These are phyloP conservation scores for Cystobasidium onofrii DNA, from an alignment of 768 basidiomycete genomes.

Conservation along the genomic window DNA sequence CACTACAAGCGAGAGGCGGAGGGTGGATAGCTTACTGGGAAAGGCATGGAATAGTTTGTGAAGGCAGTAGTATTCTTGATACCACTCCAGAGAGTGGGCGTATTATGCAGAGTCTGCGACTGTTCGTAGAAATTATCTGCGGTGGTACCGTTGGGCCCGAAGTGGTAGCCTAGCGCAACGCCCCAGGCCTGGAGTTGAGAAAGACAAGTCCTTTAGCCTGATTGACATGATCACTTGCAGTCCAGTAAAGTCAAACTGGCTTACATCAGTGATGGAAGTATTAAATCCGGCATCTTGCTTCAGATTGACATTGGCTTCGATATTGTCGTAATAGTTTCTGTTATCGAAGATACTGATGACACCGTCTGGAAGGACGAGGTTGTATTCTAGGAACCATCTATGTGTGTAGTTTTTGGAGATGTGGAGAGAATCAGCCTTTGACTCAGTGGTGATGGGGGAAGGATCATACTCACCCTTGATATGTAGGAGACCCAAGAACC, in stretches of 20 bases:
- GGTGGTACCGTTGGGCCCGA: slow-evolving; percentile 52
- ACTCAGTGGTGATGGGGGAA: too few relatives aligned
- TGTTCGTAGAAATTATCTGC: slow-evolving; percentile 57
- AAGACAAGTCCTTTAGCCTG: too few relatives aligned
- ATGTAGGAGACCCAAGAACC: slow-evolving; percentile 52
- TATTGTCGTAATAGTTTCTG: slow-evolving; percentile 20
- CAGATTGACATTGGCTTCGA: slow-evolving; percentile 31
- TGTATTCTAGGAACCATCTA: slow-evolving; percentile 58
- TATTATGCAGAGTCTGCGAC: slow-evolving; percentile 55
- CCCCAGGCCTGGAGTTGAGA: slow-evolving; percentile 46
- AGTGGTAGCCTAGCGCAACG: slow-evolving; percentile 64
- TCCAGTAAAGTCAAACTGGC: not conserved
- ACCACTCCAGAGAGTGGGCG: slow-evolving; percentile 63
- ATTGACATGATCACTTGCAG: too few relatives aligned
- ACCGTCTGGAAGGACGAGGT: slow-evolving; percentile 56
- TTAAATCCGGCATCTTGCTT: slow-evolving; percentile 41
- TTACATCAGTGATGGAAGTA: slow-evolving; percentile 20
- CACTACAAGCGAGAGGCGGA: not conserved
- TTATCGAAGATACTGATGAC: slow-evolving; percentile 48
- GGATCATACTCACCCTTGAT: slow-evolving; percentile 19
- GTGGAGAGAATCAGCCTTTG: too few relatives aligned
- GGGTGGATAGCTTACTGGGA: slow-evolving; percentile 51
- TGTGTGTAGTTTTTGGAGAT: too few relatives aligned
- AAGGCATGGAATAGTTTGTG: slow-evolving; percentile 53
- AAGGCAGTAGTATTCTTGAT: slow-evolving; percentile 52